Base-by-base conservation (phyloP, 192 early-diverging fungal species). In the Rhizophagus clarus region DNA sequence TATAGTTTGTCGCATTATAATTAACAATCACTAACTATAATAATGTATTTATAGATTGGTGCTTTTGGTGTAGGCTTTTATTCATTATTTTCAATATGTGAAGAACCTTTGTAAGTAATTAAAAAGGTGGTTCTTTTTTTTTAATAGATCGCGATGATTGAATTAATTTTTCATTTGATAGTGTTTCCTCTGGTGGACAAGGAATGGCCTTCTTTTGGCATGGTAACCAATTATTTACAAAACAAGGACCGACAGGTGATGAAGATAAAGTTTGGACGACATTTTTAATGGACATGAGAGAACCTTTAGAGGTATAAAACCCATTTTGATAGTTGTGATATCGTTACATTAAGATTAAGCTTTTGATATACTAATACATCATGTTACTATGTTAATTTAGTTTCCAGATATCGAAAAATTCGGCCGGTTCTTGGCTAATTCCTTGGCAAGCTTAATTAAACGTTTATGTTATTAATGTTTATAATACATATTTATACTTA, bases 1-100 rank as follows among this genome's bases (percentile, higher is more conserved):
- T 47, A 40, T 22, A 64, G 10, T 20, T 51, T 15, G 1, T 51
- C 17, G 15, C 3, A 51, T 51, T 3, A 51, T 1, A 51, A 56
- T 22, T 56, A 22, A 0, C 47, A 51, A 17, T 51, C 20, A 22
- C 42, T 45, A 45, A 45, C 42, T 45, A 12, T 1, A 12, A 45
- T 45, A 45, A 45, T 45, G n/a, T n/a, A 12, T 45, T 45, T 12
- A 51, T 92, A 92, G 31, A 88, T 90, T 20, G 51, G 51, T 20
- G 51, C 51, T 70, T 93, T 93, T 87, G 95, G 91, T 26, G 94
- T 95, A 11, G 94, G 94, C 6, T 95, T 95, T 82, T 97, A 96
- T 81, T 93, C 91, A 20, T 84, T 97, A 47, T 97, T 97, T 82
- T 93, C 93, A 11, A 91, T 97, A 14, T 94, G 93, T 64, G 96